phyloP scores from a whole-genome alignment of 176 grass and related monocot genomes.

The Cenchrus fungigraminus region DNA sequence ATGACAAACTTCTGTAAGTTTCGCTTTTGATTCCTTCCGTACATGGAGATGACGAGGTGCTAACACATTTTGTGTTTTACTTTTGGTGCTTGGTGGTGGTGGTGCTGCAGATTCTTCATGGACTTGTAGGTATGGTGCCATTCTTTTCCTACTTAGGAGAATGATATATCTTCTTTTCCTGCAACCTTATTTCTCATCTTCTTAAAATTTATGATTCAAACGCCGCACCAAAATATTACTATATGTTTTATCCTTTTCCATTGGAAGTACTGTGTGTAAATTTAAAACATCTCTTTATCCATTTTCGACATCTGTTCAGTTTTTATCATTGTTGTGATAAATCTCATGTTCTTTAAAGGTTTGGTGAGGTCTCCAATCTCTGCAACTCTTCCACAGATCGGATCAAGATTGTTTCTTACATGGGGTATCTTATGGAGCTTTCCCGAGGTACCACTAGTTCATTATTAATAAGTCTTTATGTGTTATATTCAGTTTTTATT shows the following conservation, averaged over 20 bases:
- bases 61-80: slow-evolving; percentile 34
- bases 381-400: slow-evolving; percentile 60
- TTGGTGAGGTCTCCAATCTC: slow-evolving; percentile 56
- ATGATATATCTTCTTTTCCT: not conserved
- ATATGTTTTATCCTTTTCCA: no score
- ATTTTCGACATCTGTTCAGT: not conserved
- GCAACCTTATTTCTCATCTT: no score
- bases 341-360: slow-evolving; percentile 18
- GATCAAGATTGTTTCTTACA: slow-evolving; percentile 56
- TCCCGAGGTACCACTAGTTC: slow-evolving; percentile 40
- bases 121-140: slow-evolving; percentile 36
- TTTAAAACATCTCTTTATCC: not conserved
- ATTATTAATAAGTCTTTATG: not conserved
- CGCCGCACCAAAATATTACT: no score
- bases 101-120: slow-evolving; percentile 51
- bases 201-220: no score
- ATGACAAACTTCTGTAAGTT: not conserved
- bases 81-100: not conserved
- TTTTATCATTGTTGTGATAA: not conserved
- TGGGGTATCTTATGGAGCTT: slow-evolving; percentile 61
- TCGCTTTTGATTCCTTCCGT: not conserved
- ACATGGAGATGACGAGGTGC: not conserved
- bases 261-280: no score
- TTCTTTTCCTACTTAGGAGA: not conserved
- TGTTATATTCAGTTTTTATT: no score